A percentile compares a stretch with the other conserved stretches of the same genome.
Evolutionary conservation across 2,329 filamentous ascomycete genomes (phyloP).

Genomic region (Gnomoniopsis smithogilvyi): DNA sequence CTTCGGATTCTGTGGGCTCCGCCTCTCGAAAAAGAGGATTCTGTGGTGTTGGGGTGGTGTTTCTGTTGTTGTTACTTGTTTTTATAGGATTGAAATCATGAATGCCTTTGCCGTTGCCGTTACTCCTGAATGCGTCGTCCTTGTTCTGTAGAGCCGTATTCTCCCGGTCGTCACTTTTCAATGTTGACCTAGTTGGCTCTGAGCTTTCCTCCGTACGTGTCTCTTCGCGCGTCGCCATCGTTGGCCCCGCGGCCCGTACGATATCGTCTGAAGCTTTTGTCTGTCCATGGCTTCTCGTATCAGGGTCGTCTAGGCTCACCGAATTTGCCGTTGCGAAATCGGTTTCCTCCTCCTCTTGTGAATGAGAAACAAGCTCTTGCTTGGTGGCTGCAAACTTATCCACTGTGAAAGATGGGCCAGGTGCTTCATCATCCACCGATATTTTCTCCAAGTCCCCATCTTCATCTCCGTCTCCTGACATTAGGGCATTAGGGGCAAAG

Average conservation of each 20-base stretch:
- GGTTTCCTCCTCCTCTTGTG: neutral
- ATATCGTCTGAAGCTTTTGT: neutral
- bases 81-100: neutral
- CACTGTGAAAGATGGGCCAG: neutral
- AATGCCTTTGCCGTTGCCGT: neutral
- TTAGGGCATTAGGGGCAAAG: constrained; percentile 31
- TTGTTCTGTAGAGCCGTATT: neutral
- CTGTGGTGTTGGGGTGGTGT: neutral
- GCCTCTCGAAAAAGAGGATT: constrained; percentile 20
- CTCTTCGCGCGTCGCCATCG: neutral
- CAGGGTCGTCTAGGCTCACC: constrained; percentile 9
- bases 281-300: constrained; percentile 16
- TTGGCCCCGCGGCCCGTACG: neutral
- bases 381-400: neutral
- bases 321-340: neutral
- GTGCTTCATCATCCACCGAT: neutral
- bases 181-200: neutral
- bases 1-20: constrained; percentile 19
- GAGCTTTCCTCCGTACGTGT: neutral
- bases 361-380: neutral
- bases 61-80: neutral
- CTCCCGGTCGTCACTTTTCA: neutral
- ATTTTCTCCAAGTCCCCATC: neutral
- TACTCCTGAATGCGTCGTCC: constrained; percentile 1
- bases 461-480: neutral